Evolutionary conservation across 257 asterid species (phyloP), one percentile per base, ranked within the genome.

Genomic region (Marsdenia floribunda): DNA sequence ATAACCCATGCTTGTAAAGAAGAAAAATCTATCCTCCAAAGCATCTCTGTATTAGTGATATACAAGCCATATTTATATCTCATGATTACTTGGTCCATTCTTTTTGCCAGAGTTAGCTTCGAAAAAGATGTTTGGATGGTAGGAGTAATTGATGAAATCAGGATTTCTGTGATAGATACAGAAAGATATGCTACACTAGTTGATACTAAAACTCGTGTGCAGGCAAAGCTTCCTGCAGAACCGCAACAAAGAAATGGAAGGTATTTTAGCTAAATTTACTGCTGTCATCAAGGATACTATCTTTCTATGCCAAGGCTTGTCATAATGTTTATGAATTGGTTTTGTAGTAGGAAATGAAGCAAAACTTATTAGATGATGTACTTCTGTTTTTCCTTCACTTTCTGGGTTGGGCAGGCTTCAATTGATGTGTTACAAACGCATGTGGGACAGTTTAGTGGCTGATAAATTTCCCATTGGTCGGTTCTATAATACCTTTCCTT

Each of bases 221-320:
- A 50, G 76, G 80, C 96, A 73, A 89, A 75, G 53, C 90, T 87
- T 80, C 98, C 97, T 70, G 44, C 86, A 70, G 97, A 89, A 85
- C 89, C 96, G 16, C 98, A 93, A 74, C 90, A 74, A 79, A 88
- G 98, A 80, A 93, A 91, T 65, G 98, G 96, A 83, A 90, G 98
- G 98, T 93, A 80, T 33, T 47, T 52, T 54, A 68, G 73, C 11
- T 75, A 13, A 49, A 38, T 24, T 44, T 24, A 16, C 59, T 18
- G 29, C 58, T 70, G 1, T 22, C 16, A 22, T 4, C 9, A 13
- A 55, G 6, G 38, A 49, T 68, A 40, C 10, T 57, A 16, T 19
- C 37, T 65, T 54, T 6, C 70, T 21, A 63, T 29, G 22, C 26
- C 6, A 44, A 52, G 16, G 3, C 52, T 78, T 50, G 47, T 65